phyloP scores from a whole-genome alignment of 2,329 filamentous ascomycete species.

The Dactylellina haptotyla region DNA sequence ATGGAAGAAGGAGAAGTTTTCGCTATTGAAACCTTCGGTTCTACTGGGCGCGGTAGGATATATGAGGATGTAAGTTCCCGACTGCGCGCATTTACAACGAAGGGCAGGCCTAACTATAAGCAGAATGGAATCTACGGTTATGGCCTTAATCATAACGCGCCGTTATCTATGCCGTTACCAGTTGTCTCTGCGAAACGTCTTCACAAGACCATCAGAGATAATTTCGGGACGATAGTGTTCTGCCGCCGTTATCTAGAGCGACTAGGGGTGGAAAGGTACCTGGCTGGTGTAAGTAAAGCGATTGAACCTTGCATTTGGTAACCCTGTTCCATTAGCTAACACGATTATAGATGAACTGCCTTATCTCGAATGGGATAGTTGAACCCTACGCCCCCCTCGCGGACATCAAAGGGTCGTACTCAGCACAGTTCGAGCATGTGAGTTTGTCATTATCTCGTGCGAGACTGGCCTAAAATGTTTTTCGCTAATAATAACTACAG shows the following conservation, averaged over 20 bases:
- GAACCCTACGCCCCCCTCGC: slow-evolving; percentile 86
- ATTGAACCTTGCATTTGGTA: slow-evolving; percentile 74
- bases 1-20: slow-evolving; percentile 98
- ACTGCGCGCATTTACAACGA: neutral
- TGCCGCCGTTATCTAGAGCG: slow-evolving; percentile 90
- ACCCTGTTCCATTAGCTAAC: slow-evolving; percentile 64
- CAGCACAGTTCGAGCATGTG: slow-evolving; percentile 93
- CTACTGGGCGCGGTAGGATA: slow-evolving; percentile 88
- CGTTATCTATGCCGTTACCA: slow-evolving; percentile 72
- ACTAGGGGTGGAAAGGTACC: slow-evolving; percentile 92
- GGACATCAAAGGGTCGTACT: slow-evolving; percentile 90
- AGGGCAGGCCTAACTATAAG: neutral
- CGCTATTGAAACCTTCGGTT: slow-evolving; percentile 92
- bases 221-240: slow-evolving; percentile 94
- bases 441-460: slow-evolving; percentile 60
- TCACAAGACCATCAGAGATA: slow-evolving; percentile 86
- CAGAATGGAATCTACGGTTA: slow-evolving; percentile 87
- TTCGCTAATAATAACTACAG: slow-evolving; percentile 61
- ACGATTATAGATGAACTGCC: slow-evolving; percentile 59
- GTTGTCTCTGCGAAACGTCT: slow-evolving; percentile 81
- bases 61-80: slow-evolving; percentile 78
- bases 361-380: slow-evolving; percentile 67
- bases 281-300: slow-evolving; percentile 69
- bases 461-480: neutral
- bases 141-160: slow-evolving; percentile 71